These are phyloP conservation scores for Apiotrichum brassicae DNA, from an alignment of 1,284 basidiomycete genomes.

Conservation along the genomic window DNA sequence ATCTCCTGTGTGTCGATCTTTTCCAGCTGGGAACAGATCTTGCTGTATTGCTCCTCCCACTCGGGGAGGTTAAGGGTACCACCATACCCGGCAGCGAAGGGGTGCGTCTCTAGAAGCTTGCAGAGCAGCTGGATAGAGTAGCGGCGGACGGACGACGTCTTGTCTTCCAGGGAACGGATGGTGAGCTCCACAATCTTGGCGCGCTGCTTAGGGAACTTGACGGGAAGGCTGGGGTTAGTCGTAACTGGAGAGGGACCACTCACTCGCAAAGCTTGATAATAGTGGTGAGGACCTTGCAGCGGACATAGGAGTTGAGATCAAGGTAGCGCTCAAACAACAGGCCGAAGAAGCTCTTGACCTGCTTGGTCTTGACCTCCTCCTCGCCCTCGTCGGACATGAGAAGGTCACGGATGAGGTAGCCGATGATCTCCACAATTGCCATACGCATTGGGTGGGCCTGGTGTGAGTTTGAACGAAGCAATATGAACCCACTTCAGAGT, in stretches of 20 bases:
- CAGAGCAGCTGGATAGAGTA: slow-evolving; percentile 72
- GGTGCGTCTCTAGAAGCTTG: slow-evolving; percentile 79
- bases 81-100: slow-evolving; percentile 78
- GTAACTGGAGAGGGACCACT: slow-evolving; percentile 23
- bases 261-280: slow-evolving; percentile 62
- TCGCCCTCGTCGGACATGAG: slow-evolving; percentile 56
- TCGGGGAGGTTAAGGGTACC: slow-evolving; percentile 67
- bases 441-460: slow-evolving; percentile 94
- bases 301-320: slow-evolving; percentile 85
- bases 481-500: slow-evolving; percentile 69
- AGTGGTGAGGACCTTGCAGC: slow-evolving; percentile 75
- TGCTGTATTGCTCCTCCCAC: slow-evolving; percentile 66
- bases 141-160: slow-evolving; percentile 79
- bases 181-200: slow-evolving; percentile 68
- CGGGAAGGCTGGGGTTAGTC: slow-evolving; percentile 55
- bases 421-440: slow-evolving; percentile 81
- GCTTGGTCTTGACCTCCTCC: slow-evolving; percentile 64
- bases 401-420: slow-evolving; percentile 70
- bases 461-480: not conserved
- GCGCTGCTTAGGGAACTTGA: slow-evolving; percentile 83
- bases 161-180: slow-evolving; percentile 79
- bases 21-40: slow-evolving; percentile 54
- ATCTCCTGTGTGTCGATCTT: slow-evolving; percentile 55
- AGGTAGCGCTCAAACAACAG: slow-evolving; percentile 78
- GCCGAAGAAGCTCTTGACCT: slow-evolving; percentile 76